Base-by-base conservation (phyloP, 1,284 basidiomycete genomes). In the Cryptococcus jaspeensis region DNA sequence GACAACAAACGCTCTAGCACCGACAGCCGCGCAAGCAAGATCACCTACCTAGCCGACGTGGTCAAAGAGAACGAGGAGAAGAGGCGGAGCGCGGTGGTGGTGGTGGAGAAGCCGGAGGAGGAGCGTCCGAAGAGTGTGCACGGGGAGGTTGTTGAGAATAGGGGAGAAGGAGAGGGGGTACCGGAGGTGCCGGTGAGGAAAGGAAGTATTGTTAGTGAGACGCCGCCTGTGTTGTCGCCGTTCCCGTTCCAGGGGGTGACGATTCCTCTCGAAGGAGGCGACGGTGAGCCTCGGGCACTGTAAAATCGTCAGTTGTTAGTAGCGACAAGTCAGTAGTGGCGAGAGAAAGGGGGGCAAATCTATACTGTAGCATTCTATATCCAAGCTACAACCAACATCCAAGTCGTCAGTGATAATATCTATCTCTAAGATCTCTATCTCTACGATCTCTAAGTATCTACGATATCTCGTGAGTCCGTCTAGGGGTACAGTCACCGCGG, bases 1-100 rank as follows among this genome's bases (percentile, higher is more conserved):
- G 22, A 12, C 6, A 37, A 50, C 35, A 23, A 18, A 18, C 16
- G 35, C 20, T 5, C 22, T 20, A 49, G 47, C 22, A 13, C 32
- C 3, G 16, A 15, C 32, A 58, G 46, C 38, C n/a, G 51, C 5
- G 5, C 48, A 18, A 59, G 50, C 39, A 56, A 43, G 38, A 62
- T 67, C 35, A 67, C 60, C 2, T 65, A 65, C 38, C 54, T 67
- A 7, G 62, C 64, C 0, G 62, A 67, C 28, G 45, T 61, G 2
- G 56, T 50, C 37, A 53, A 60, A 28, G 43, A 63, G 20, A 41
- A 55, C 50, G 51, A 53, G 43, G 40, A 36, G 15, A 54, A 20
- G 12, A 35, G 22, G 3, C 36, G 22, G 41, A 43, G 43, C 18
- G 28, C 45, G 6, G 41, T 38, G 8, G 12, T 18, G n/a, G 36